Base-by-base conservation (phyloP, 352 stramenopile genomes). In the Thalassiosira gravida region DNA sequence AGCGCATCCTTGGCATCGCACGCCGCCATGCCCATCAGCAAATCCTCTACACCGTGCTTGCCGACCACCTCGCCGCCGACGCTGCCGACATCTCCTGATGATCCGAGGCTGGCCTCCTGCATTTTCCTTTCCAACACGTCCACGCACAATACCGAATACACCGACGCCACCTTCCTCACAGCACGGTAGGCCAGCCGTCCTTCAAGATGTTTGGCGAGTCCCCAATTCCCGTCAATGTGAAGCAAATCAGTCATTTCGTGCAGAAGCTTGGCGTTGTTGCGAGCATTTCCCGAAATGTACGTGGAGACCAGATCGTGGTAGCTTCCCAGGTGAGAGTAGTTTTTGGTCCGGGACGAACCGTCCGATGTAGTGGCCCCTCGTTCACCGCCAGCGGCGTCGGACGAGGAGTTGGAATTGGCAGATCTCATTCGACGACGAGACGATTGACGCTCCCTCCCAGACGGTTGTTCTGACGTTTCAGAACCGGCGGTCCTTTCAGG, bases 221-320 rank as follows among this genome's bases (percentile, higher is more conserved):
- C 67, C 67, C 67, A 77, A 56, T 82, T 82, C 27, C 55, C 74
- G 64, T 82, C 74, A 18, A 9, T 3, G 3, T 37, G 32, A 0
- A 82, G 74, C 16, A 77, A 49, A 32, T 35, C 53, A 47, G 25
- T 30, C 74, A 82, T 82, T 70, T 77, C 67, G 2, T 29, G 25
- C 24, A 77, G 30, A 3, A 77, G 49, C 29, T 59, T 74, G 30
- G 68, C 74, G 47, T 66, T 77, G 25, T 77, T 62, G 32, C 30
- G 50, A 22, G 56, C 29, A 69, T 77, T 77, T 27, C 74, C 74
- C 9, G 46, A 68, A 50, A 82, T 59, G 52, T 71, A 82, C 7
- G 74, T 67, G 5, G 74, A 74, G 20, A 77, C 74, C 22, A 82
- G 53, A 27, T 77, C 67, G 57, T 82, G 67, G 39, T 82, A 82